Evolutionary conservation across 2,329 filamentous ascomycete species (phyloP).

Genomic region (Diplodia intermedia): DNA sequence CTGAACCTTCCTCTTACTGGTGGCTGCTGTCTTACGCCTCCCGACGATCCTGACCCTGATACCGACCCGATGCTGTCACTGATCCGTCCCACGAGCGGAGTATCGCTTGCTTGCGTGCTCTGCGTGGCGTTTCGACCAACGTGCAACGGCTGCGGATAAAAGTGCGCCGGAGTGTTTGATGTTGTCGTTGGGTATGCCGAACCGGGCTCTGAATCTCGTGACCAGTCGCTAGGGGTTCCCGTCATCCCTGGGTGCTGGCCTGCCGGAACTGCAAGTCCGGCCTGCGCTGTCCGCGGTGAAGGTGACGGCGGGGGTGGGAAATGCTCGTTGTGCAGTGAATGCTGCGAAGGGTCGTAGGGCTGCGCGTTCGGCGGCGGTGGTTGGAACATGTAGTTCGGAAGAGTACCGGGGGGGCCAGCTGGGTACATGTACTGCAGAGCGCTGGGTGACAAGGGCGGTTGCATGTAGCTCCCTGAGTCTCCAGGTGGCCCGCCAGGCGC

Average conservation of each 20-base stretch:
- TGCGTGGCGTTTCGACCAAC: slow-evolving; percentile 20
- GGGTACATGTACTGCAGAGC: slow-evolving; percentile 33
- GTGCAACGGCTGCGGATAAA: slow-evolving; percentile 43
- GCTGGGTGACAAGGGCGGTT: slow-evolving; percentile 24
- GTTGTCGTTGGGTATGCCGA: slow-evolving; percentile 36
- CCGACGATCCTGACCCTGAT: slow-evolving; percentile 14
- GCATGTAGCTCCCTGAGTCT: slow-evolving; percentile 13
- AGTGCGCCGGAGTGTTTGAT: slow-evolving; percentile 44
- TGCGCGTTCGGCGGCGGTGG: slow-evolving; percentile 36
- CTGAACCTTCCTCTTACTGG: slow-evolving; percentile 28
- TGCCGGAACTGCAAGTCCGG: slow-evolving; percentile 28
- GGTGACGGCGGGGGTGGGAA: slow-evolving; percentile 35
- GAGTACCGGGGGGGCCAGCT: slow-evolving; percentile 30
- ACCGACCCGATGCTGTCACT: slow-evolving; percentile 26
- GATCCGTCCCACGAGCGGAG: slow-evolving; percentile 29
- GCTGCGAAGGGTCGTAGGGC: slow-evolving; percentile 38
- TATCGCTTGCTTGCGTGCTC: slow-evolving; percentile 20
- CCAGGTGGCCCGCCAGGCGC: slow-evolving; percentile 16
- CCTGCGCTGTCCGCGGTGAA: slow-evolving; percentile 30
- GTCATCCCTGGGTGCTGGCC: slow-evolving; percentile 34
- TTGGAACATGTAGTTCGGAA: slow-evolving; percentile 35
- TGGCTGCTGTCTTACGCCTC: background rate
- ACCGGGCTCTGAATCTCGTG: slow-evolving; percentile 32
- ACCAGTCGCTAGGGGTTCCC: slow-evolving; percentile 34
- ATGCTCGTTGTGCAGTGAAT: slow-evolving; percentile 35